Evolutionary conservation across 1,139 yeast species (phyloP).

Genomic region (Blastobotrys indianensis): DNA sequence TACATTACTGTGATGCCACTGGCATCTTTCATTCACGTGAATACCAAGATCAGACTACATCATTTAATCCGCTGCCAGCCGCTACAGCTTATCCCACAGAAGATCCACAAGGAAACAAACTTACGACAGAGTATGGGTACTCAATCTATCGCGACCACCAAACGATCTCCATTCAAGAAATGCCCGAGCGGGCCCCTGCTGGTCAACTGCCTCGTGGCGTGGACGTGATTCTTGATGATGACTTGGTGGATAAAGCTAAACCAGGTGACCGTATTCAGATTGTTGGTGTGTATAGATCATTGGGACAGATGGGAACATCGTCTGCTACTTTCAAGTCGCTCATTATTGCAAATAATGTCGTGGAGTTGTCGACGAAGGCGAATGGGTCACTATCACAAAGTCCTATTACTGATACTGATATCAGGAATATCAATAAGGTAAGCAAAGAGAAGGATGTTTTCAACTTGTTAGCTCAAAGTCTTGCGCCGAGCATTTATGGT

Average conservation of each 20-base stretch:
- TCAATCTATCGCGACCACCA: constrained; percentile 94
- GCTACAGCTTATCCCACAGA: constrained; percentile 91
- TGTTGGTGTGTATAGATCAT: constrained; percentile 88
- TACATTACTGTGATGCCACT: constrained; percentile 85
- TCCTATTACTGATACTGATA: constrained; percentile 71
- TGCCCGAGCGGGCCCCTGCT: constrained; percentile 98
- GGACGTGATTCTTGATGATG: constrained; percentile 89
- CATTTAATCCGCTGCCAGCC: constrained; percentile 77
- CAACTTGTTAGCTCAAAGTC: constrained; percentile 72
- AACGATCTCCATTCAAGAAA: constrained; percentile 87
- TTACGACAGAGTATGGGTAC: constrained; percentile 88
- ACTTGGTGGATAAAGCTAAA: constrained; percentile 82
- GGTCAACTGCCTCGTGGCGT: constrained; percentile 94
- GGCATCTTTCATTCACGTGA: constrained; percentile 85
- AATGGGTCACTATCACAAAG: constrained; percentile 79
- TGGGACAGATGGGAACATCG: constrained; percentile 51
- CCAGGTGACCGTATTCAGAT: constrained; percentile 96
- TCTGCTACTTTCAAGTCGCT: constrained; percentile 73
- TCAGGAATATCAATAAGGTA: constrained; percentile 77
- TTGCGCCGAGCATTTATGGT: constrained; percentile 96
- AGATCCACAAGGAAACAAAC: constrained; percentile 83
- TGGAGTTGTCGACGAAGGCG: constrained; percentile 75
- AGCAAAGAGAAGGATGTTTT: constrained; percentile 66
- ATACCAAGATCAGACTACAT: constrained; percentile 88
- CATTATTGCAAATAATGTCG: constrained; percentile 80